Base-by-base conservation (phyloP, 495 filamentous ascomycete genomes). In the Neurospora terricola region DNA sequence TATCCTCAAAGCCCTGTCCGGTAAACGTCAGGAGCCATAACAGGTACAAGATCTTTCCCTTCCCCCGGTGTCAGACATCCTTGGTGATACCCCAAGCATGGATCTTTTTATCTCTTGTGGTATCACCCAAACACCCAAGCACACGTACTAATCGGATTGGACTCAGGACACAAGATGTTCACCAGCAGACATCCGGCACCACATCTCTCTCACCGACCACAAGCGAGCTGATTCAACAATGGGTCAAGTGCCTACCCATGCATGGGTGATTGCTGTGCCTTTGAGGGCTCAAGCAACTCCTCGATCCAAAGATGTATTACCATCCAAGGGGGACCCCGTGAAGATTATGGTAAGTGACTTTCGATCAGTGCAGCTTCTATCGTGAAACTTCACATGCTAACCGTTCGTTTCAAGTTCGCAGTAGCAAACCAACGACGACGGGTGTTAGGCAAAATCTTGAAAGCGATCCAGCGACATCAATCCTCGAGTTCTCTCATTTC, bases 291-390 rank as follows among this genome's bases (percentile, higher is more conserved):
- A 54, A 23, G 21, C 10, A 54, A 54, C 21, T 23, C 4, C 45
- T 54, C n/a, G 45, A 54, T 10, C 45, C 21, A 23, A 14, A n/a
- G 45, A 12, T 43, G 6, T n/a, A 43, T 45, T 45, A 9, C 3
- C 18, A 45, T 45, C 21, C 3, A 0, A 54, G 4, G 45, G 0
- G 0, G n/a, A 27, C n/a, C n/a, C 2, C 10, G 0, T 12, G 21
- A 27, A 23, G 21, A 3, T 54, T 0, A 3, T 0, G 45, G 45
- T 6, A 54, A 54, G 45, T 45, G 3, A 10, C 42, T n/a, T n/a
- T 45, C 18, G 21, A 27, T 23, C 45, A 54, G n/a, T 54, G 11
- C 21, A 9, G 8, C 42, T 21, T 45, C 1, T 1, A 45, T 45
- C 18, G 18, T 21, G 42, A 45, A 54, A 54, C 0, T 54, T 23